These are phyloP conservation scores for Pseudopithomyces chartarum DNA, from an alignment of 2,329 filamentous ascomycete species.

Conservation along the genomic window DNA sequence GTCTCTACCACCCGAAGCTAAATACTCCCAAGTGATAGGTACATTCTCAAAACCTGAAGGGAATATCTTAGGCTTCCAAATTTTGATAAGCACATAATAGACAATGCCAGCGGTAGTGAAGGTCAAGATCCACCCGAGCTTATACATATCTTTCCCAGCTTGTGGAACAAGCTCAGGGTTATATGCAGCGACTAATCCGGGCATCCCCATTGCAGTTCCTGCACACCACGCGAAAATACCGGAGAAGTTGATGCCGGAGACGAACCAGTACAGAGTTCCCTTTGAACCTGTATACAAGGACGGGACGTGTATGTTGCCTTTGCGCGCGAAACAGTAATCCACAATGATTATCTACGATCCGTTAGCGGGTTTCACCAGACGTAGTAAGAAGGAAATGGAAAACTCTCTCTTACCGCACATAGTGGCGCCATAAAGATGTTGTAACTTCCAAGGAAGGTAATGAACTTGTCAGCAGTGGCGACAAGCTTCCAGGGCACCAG, in stretches of 20 bases:
- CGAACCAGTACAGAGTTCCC: slow-evolving; percentile 37
- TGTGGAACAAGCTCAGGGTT: slow-evolving; percentile 37
- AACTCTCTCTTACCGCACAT: slow-evolving; percentile 19
- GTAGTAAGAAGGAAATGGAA: no score
- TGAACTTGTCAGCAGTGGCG: slow-evolving; percentile 46
- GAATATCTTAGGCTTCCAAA: slow-evolving; percentile 24
- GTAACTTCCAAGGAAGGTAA: slow-evolving; percentile 51
- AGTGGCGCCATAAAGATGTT: slow-evolving; percentile 51
- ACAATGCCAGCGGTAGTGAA: slow-evolving; percentile 34
- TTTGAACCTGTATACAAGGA: slow-evolving; percentile 36
- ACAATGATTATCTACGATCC: slow-evolving; percentile 39
- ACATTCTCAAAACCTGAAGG: slow-evolving; percentile 24
- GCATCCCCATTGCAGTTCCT: slow-evolving; percentile 39
- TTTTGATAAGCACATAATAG: slow-evolving; percentile 27
- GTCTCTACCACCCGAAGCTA: slow-evolving; percentile 32
- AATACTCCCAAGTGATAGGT: slow-evolving; percentile 22
- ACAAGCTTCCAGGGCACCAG: slow-evolving; percentile 53
- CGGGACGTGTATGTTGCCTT: slow-evolving; percentile 49
- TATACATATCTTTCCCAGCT: slow-evolving; percentile 42
- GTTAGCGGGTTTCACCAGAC: neutral
- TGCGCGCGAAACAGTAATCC: slow-evolving; percentile 47
- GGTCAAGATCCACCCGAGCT: slow-evolving; percentile 37
- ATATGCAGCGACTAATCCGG: slow-evolving; percentile 38
- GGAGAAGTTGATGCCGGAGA: slow-evolving; percentile 38
- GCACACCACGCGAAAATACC: slow-evolving; percentile 35